These are phyloP conservation scores for Nectriaceae sp. DNA, from an alignment of 2,329 filamentous ascomycete genomes.

Conservation along the genomic window DNA sequence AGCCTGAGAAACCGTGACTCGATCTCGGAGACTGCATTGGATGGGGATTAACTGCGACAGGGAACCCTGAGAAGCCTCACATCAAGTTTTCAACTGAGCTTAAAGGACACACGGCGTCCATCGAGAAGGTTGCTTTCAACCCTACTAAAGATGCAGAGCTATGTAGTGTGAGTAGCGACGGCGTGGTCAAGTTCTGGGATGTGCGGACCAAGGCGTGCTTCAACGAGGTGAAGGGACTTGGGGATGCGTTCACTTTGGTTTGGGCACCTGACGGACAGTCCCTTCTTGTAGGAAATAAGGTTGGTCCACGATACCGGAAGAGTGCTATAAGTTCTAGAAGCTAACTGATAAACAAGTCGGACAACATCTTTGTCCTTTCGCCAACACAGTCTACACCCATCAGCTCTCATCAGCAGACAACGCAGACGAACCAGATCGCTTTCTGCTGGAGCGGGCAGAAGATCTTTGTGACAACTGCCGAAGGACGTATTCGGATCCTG, in stretches of 20 bases:
- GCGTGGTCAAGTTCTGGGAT: constrained; percentile 78
- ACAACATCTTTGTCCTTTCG: constrained; percentile 63
- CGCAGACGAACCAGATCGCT: constrained; percentile 70
- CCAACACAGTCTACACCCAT: constrained; percentile 58
- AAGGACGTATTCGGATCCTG: constrained; percentile 71
- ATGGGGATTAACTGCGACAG: constrained; percentile 33
- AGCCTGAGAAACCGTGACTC: background rate
- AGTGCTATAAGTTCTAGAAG: background rate
- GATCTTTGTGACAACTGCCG: constrained; percentile 69
- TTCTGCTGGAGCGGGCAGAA: constrained; percentile 75
- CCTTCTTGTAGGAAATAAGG: constrained; percentile 73
- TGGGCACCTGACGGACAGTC: constrained; percentile 74
- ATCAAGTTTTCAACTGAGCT: constrained; percentile 76
- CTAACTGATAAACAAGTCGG: constrained; percentile 46
- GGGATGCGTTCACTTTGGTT: constrained; percentile 68
- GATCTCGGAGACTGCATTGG: too few relatives aligned
- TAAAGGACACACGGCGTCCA: constrained; percentile 63
- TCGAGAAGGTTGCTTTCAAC: constrained; percentile 79
- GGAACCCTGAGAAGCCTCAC: constrained; percentile 76
- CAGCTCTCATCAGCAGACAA: constrained; percentile 59
- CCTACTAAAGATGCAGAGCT: constrained; percentile 76
- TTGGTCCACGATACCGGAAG: constrained; percentile 34
- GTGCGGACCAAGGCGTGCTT: constrained; percentile 71
- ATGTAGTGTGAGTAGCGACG: constrained; percentile 73
- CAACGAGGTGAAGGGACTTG: constrained; percentile 68